Conservation (phyloP, 2,329 filamentous ascomycete genomes). For the Calonectria pteridis region DNA sequence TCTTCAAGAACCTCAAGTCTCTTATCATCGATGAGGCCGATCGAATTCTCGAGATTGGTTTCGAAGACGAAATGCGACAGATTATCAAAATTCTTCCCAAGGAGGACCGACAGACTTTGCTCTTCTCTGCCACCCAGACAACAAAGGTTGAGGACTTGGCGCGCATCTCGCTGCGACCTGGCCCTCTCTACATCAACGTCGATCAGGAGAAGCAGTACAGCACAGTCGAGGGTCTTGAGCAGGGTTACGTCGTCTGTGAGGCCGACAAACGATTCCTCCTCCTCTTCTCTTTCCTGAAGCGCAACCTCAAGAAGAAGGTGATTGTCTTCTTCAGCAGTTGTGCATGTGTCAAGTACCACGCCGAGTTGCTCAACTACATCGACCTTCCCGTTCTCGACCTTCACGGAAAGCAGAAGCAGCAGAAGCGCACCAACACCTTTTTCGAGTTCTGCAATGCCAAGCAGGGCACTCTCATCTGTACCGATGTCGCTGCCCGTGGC, state of each 20-base stretch:
- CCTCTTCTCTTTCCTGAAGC: conserved; percentile 93
- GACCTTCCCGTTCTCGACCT: conserved; percentile 89
- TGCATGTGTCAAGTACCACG: conserved; percentile 95
- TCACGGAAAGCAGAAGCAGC: conserved; percentile 97
- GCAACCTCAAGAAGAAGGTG: conserved; percentile 92
- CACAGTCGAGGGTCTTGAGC: conserved; percentile 93
- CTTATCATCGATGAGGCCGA: conserved; percentile 97
- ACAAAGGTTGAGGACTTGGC: conserved; percentile 98
- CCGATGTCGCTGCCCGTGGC: conserved; percentile 94
- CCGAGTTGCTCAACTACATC: conserved; percentile 96
- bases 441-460: conserved; percentile 89
- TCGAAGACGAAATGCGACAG: conserved; percentile 98
- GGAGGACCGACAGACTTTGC: conserved; percentile 90
- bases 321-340: conserved; percentile 97
- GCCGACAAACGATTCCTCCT: conserved; percentile 94
- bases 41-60: conserved; percentile 95
- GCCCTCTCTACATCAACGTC: conserved; percentile 97
- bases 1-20: conserved; percentile 92
- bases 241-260: conserved; percentile 95
- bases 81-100: conserved; percentile 95
- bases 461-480: conserved; percentile 92
- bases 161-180: conserved; percentile 89
- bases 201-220: conserved; percentile 90
- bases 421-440: conserved; percentile 98
- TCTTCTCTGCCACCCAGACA: conserved; percentile 99